phyloP scores from a whole-genome alignment of 352 stramenopile species.

The Phytopythium montanum region DNA sequence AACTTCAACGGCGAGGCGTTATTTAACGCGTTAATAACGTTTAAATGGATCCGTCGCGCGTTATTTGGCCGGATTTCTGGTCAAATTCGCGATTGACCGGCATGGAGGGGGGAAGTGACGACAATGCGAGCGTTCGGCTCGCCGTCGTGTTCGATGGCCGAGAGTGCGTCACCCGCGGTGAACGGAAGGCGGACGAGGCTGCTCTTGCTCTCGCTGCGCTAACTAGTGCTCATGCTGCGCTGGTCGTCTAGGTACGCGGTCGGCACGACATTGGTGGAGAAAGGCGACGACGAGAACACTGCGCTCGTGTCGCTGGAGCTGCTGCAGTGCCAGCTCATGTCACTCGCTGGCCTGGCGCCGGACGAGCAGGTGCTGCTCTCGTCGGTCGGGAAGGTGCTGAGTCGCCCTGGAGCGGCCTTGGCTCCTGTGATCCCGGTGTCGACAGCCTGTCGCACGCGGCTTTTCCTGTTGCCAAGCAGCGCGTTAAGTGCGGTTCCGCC shows the following conservation, averaged over 20 bases:
- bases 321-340: constrained; percentile 69
- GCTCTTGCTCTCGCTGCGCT: background rate
- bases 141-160: constrained; percentile 49
- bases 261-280: constrained; percentile 11
- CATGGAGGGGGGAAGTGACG: constrained; percentile 11
- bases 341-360: constrained; percentile 50
- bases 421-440: constrained; percentile 15
- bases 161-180: constrained; percentile 36
- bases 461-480: constrained; percentile 40
- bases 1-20: no score
- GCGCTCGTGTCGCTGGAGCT: constrained; percentile 41
- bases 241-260: constrained; percentile 9
- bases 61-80: background rate
- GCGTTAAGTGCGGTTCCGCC: constrained; percentile 10
- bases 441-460: constrained; percentile 12
- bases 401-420: constrained; percentile 14
- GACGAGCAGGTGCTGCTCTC: constrained; percentile 59
- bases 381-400: constrained; percentile 35
- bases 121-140: constrained; percentile 26
- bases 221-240: no score
- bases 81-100: constrained; percentile 3
- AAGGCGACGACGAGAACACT: constrained; percentile 13
- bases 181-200: background rate
- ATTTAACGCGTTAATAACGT: background rate
- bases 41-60: background rate